phyloP scores from a whole-genome alignment of 768 basidiomycete species.

The Mycena vitilis region DNA sequence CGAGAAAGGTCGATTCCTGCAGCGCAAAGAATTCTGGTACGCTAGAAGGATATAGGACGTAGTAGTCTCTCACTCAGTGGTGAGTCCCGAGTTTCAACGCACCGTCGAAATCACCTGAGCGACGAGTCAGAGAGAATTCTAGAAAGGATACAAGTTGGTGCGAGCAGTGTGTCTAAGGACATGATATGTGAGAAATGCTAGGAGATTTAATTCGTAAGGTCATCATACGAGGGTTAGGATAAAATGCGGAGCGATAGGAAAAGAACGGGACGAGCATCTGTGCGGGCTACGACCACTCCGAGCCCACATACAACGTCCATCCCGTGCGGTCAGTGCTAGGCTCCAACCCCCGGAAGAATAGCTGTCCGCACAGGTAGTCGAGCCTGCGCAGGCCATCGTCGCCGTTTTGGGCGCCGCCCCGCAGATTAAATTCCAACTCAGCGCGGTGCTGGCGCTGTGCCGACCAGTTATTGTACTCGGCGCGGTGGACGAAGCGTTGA shows the following conservation, averaged over 20 bases:
- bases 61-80: no score
- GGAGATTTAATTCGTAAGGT: neutral
- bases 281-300: constrained; percentile 13
- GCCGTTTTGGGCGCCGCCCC: constrained; percentile 3
- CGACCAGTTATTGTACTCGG: constrained; percentile 24
- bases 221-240: neutral
- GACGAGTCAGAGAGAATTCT: neutral
- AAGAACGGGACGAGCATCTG: neutral
- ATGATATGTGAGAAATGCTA: neutral
- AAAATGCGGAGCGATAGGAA: neutral
- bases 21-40: no score
- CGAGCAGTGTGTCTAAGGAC: neutral
- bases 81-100: no score
- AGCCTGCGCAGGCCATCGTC: constrained; percentile 48
- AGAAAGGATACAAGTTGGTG: neutral
- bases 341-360: constrained; percentile 50
- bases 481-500: constrained; percentile 24
- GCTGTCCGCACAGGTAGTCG: constrained; percentile 50
- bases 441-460: constrained; percentile 10
- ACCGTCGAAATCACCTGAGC: no score
- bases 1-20: no score
- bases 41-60: no score
- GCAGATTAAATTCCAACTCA: constrained; percentile 17
- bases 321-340: constrained; percentile 32
- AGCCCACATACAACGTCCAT: constrained; percentile 32